Base-by-base conservation (phyloP, 129 eudicot genomes). In the Pseudognaphalium luteoalbum region DNA sequence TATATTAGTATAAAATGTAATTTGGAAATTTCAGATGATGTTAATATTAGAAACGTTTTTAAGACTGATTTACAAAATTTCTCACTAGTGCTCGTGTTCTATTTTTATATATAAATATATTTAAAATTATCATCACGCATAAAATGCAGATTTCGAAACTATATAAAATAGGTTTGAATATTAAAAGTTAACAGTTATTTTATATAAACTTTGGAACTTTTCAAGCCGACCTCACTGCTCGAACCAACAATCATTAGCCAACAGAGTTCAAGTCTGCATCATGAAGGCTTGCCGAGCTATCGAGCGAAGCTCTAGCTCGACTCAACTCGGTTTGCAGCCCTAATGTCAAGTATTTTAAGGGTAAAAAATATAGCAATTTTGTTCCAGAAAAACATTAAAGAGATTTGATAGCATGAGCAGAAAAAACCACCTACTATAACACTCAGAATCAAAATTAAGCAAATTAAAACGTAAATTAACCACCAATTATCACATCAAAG, bases 301-400 rank as follows among this genome's bases (percentile, higher is more conserved):
- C 14, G 3, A 41, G 47, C 12, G 14, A 10, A 41, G 47, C 44
- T 39, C 12, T 10, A 39, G 37, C 14, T 41, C 34, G 2, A 32
- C 34, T 32, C 3, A 12, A 39, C 47, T 39, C 0, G 47, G 47
- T 41, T 41, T 47, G 17, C 54, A 47, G 54, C 54, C 54, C 54
- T 47, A 47, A 39, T 67, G 72, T 67, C 16, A 68, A 51, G 50
- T 52, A 71, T 16, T 5, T 44, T n/a, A 21, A 21, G 52, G 57
- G 50, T 70, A 5, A 50, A 71, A 71, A 71, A 71, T 33, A 71
- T 30, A 71, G 16, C 17, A 71, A 54, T 6, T 0, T 0, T 10
- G 20, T 72, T 72, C 34, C 32, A 54, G 6, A 19, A 33, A 22
- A 33, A 67, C 32, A 67, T 61, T 22, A 7, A 25, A 61, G 17